These are phyloP conservation scores for Mrakia frigida DNA, from an alignment of 768 basidiomycete genomes.

Conservation along the genomic window DNA sequence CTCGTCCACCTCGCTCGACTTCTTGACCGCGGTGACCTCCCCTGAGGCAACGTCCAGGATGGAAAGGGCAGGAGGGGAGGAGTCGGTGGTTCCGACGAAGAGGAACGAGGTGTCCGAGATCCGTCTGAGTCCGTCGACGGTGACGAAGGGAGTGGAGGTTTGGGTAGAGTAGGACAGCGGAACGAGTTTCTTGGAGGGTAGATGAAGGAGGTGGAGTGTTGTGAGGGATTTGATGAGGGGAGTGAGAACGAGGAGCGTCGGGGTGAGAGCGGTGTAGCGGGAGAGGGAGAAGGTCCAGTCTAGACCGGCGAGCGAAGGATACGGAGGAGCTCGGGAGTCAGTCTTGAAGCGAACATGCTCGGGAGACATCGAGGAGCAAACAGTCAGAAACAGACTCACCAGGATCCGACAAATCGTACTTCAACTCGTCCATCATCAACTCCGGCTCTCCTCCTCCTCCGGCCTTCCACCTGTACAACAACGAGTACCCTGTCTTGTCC, in stretches of 20 bases:
- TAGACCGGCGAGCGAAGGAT: background rate
- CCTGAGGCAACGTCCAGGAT: constrained; percentile 13
- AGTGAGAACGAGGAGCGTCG: constrained; percentile 39
- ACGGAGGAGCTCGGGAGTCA: background rate
- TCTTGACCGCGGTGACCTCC: constrained; percentile 10
- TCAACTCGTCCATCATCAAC: constrained; percentile 19
- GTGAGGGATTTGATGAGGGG: constrained; percentile 49
- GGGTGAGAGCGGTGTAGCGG: constrained; percentile 47
- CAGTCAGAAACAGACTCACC: constrained; percentile 15
- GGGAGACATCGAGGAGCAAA: no score
- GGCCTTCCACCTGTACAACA: constrained; percentile 56
- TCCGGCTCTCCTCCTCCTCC: background rate
- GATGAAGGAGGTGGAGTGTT: constrained; percentile 48
- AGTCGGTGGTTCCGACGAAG: constrained; percentile 35
- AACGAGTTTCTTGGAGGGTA: constrained; percentile 36
- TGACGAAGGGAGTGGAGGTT: constrained; percentile 9
- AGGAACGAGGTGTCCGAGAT: constrained; percentile 32
- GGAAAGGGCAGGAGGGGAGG: constrained; percentile 33
- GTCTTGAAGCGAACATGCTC: no score
- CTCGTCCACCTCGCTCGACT: constrained; percentile 2
- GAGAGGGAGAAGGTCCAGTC: constrained; percentile 55
- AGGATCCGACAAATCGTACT: constrained; percentile 54
- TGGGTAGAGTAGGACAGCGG: background rate
- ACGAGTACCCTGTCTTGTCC: constrained; percentile 62
- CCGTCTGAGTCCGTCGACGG: background rate